Evolutionary conservation across 805 yeast genomes (phyloP), one percentile per base, ranked within the genome.

Genomic region (Lipomyces mesembrius): DNA sequence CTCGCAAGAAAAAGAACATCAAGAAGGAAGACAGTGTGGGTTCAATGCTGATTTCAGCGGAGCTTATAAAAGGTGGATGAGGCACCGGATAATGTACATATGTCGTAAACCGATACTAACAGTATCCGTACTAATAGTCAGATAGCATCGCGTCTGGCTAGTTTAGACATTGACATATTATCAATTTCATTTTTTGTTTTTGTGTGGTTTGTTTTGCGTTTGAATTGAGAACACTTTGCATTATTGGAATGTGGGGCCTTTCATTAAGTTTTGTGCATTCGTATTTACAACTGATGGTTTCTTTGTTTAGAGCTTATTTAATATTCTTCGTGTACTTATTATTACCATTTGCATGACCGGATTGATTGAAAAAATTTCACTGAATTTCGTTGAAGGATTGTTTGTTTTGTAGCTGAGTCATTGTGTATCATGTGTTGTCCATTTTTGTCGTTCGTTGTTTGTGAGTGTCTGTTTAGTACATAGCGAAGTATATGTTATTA

Each of bases 41-140:
- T 4, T 22, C 22, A 11, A 32, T 20, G 4, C 25, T 49, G 54
- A 51, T 17, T 29, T n/a, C 37, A 27, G 62, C 46, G 11, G 68
- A 57, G n/a, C 22, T 51, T 17, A 14, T 58, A 11, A 61, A 62
- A 52, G 70, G 70, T 6, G 70, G 70, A 20, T 62, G 37, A 39
- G 25, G 8, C 17, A 12, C 34, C 34, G 11, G 32, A 22, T 52
- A 52, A 37, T 4, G 39, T 37, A 37, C 14, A 11, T 37, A 4
- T 11, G 39, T 37, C 39, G 17, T 37, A 37, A 37, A 37, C 12
- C 9, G 55, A 22, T 52, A 52, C 29, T 52, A 52, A 11, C 55
- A 43, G 6, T 2, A 17, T 17, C 20, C 9, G 2, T 7, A 6
- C 43, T 43, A 4, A 0, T 7, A 43, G 20, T 29, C n/a, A 14